Evolutionary conservation across 768 basidiomycete species (phyloP).

Genomic region (Suillus bovinus): DNA sequence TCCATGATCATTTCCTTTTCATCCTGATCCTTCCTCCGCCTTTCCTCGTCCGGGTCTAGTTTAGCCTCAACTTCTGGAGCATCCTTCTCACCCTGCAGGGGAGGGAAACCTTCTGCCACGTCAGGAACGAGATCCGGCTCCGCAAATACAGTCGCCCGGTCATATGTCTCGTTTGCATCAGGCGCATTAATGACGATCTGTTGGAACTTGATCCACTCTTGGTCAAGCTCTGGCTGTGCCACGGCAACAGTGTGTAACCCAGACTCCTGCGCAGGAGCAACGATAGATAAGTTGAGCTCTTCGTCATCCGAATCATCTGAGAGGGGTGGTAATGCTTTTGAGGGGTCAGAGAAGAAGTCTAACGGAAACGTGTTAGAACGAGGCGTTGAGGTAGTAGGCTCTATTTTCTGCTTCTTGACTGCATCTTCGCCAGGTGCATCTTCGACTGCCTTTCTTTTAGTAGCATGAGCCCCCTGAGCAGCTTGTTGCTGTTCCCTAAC

Average conservation of each 20-base stretch:
- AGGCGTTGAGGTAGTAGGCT: slow-evolving; percentile 11
- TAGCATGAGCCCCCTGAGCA: slow-evolving; percentile 36
- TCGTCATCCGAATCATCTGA: slow-evolving; percentile 46
- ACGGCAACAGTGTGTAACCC: neutral
- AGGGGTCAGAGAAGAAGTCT: slow-evolving; percentile 84
- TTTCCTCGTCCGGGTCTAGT: slow-evolving; percentile 41
- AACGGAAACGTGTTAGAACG: slow-evolving; percentile 46
- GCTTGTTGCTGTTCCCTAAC: slow-evolving; percentile 37
- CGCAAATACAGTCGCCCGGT: slow-evolving; percentile 68
- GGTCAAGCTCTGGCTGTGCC: slow-evolving; percentile 47
- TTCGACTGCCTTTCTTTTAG: slow-evolving; percentile 35
- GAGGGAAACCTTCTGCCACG: slow-evolving; percentile 49
- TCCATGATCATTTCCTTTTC: slow-evolving; percentile 87
- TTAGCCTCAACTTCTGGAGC: slow-evolving; percentile 1
- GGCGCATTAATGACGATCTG: slow-evolving; percentile 53
- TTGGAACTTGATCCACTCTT: slow-evolving; percentile 77
- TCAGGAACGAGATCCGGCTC: slow-evolving; percentile 61
- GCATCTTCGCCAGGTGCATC: slow-evolving; percentile 29
- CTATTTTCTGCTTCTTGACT: slow-evolving; percentile 33
- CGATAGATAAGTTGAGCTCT: slow-evolving; percentile 27
- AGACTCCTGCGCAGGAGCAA: slow-evolving; percentile 9
- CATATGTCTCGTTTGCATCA: slow-evolving; percentile 51
- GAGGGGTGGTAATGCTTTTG: slow-evolving; percentile 43
- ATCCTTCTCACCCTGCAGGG: slow-evolving; percentile 8
- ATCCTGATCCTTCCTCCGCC: slow-evolving; percentile 59